Evolutionary conservation across 2,329 filamentous ascomycete genomes (phyloP).

Genomic region (Sarocladiaceae sp.): DNA sequence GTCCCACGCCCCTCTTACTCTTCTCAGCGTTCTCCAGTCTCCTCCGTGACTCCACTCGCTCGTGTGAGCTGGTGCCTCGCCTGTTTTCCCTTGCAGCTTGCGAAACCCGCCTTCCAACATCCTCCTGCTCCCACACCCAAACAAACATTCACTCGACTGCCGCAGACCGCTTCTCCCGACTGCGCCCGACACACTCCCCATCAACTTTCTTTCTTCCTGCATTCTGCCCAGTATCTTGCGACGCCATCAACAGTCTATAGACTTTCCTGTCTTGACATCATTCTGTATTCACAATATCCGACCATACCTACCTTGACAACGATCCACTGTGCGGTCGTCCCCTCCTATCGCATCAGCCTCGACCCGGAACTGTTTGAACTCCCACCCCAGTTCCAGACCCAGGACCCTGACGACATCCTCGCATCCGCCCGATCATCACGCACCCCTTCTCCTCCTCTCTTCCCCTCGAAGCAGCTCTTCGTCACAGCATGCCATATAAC

Average conservation of each 20-base stretch:
- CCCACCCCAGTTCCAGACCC: background rate
- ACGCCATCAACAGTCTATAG: background rate
- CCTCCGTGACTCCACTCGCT: conserved; percentile 8
- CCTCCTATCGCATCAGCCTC: conserved; percentile 10
- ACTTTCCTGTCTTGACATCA: conserved; percentile 5
- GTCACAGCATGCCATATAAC: conserved; percentile 78
- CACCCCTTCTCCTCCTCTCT: conserved; percentile 1
- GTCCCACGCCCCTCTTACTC: background rate
- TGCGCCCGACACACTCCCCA: conserved; percentile 8
- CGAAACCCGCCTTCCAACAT: conserved; percentile 3
- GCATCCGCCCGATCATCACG: conserved; percentile 4
- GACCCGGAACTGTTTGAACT: background rate
- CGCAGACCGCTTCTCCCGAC: conserved; percentile 9
- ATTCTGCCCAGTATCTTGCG: background rate
- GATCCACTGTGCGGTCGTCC: background rate
- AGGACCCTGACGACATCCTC: conserved; percentile 10
- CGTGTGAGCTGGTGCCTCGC: conserved; percentile 10
- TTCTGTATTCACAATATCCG: conserved; percentile 11
- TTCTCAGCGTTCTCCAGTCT: background rate
- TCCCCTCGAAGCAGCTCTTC: background rate
- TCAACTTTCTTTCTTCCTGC: background rate
- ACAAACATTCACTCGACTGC: conserved; percentile 7
- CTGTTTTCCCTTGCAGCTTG: conserved; percentile 9
- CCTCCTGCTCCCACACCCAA: conserved; percentile 1
- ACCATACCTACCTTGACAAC: background rate